Conservation (phyloP, 2,329 filamentous ascomycete genomes). For the Nakataea oryzae region DNA sequence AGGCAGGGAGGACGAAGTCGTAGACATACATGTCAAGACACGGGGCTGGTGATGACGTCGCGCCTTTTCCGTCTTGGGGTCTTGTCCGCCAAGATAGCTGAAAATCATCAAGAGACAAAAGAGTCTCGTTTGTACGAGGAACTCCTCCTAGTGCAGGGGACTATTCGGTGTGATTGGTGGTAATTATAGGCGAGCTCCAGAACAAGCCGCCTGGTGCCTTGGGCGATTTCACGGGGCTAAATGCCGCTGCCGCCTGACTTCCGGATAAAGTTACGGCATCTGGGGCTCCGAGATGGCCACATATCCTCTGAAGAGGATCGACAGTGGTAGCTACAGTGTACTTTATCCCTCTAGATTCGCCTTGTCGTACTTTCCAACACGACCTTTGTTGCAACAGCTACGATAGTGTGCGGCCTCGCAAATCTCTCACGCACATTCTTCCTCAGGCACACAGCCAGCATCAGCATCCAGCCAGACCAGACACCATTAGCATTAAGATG, state of each 20-base stretch:
- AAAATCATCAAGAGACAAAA: background rate
- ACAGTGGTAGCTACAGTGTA: background rate
- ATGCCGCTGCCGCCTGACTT: background rate
- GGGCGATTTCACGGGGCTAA: background rate
- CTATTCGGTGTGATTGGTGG: background rate
- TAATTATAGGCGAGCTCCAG: background rate
- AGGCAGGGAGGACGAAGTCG: conserved; percentile 45
- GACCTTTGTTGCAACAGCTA: too few species aligned
- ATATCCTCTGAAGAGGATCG: background rate
- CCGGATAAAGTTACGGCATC: background rate
- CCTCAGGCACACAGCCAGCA: too few species aligned
- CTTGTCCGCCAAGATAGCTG: too few species aligned
- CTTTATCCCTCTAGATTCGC: background rate
- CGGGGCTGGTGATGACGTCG: conserved; percentile 49
- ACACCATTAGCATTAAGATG: background rate
- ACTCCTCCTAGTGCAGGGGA: too few species aligned
- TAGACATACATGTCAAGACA: conserved; percentile 69
- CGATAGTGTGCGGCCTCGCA: too few species aligned
- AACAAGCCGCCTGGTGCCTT: background rate
- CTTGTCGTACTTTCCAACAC: background rate
- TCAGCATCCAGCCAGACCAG: background rate
- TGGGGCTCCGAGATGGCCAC: conserved; percentile 2
- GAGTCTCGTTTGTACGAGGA: background rate
- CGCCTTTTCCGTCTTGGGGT: too few species aligned
- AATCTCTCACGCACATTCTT: too few species aligned